Base-by-base conservation (phyloP, 331 rosid genomes). In the Quercus phellos region DNA sequence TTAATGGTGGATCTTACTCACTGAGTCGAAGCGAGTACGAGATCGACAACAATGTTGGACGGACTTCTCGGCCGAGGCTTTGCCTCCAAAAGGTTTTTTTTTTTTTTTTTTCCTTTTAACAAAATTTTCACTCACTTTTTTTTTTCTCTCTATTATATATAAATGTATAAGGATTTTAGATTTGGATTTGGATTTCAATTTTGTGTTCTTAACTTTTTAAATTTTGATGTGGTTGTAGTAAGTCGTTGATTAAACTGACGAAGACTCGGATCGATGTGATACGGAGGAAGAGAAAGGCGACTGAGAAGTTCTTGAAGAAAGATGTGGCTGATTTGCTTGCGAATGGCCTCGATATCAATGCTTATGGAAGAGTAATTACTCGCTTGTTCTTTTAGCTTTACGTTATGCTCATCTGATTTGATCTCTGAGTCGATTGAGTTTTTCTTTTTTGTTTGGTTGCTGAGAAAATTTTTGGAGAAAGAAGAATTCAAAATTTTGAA, bases 181-280 rank as follows among this genome's bases (percentile, higher is more conserved):
- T 66, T 26, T 61, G 9, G 3, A 35, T 19, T 18, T 19, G 58
- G 46, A 12, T 42, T 67, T 42, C 61, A 18, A 59, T 73, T 70
- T 27, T 70, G n/a, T 5, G 22, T 80, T 26, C 21, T 74, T 6
- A 1, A 71, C 35, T 6, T 43, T 77, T 18, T 68, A 42, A 16
- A 53, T 71, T 74, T 58, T 38, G 6, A 9, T 63, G 24, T 30
- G 70, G 70, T 82, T 63, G 78, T 75, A 92, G 98, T 77, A 93
- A 95, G 84, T 86, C 94, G 81, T 72, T 84, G 89, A 87, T 95
- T 74, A 91, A 95, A 80, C 71, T 75, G 87, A 93, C 92, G 75
- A 95, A 91, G 84, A 85, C 84, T 78, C 96, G 98, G 91, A 95
- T 95, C 90, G 97, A 95, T 83, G 92, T 86, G 88, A 80, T 95